Conservation (phyloP, 2,329 filamentous ascomycete genomes). For the Botrytis porri region DNA sequence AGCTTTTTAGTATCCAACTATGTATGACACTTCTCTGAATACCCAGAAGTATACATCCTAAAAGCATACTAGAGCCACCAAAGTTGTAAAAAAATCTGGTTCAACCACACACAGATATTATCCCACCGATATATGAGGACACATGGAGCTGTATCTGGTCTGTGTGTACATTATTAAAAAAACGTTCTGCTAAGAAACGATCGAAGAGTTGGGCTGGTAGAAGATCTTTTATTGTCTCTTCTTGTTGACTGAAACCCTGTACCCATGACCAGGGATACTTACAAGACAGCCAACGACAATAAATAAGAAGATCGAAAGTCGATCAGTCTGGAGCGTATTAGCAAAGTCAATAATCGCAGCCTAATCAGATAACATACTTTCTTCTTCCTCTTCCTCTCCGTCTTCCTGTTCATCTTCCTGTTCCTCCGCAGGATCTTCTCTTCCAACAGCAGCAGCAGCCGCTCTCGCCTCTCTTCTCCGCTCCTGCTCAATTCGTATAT, state of each 20-base stretch:
- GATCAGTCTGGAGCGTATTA: not conserved
- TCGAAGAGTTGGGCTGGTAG: not conserved
- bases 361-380: not conserved
- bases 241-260: not conserved
- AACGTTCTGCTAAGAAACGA: too few relatives aligned
- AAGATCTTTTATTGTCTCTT: not conserved
- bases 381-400: not conserved
- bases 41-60: not conserved
- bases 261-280: rapidly evolving
- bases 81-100: not conserved
- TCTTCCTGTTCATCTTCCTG: not conserved
- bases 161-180: not conserved
- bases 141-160: too few relatives aligned
- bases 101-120: not conserved
- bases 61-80: not conserved
- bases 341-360: not conserved
- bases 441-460: not conserved
- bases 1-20: not conserved
- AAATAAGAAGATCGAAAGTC: too few relatives aligned
- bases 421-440: not conserved
- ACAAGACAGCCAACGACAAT: not conserved
- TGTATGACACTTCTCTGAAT: not conserved
- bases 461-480: not conserved
- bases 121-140: not conserved
- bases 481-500: not conserved